Percentiles rank a stretch among this genome's conserved stretches.
Evolutionary conservation across 129 eudicot species (phyloP).

Genomic region (Centrapalus pauciflorus): DNA sequence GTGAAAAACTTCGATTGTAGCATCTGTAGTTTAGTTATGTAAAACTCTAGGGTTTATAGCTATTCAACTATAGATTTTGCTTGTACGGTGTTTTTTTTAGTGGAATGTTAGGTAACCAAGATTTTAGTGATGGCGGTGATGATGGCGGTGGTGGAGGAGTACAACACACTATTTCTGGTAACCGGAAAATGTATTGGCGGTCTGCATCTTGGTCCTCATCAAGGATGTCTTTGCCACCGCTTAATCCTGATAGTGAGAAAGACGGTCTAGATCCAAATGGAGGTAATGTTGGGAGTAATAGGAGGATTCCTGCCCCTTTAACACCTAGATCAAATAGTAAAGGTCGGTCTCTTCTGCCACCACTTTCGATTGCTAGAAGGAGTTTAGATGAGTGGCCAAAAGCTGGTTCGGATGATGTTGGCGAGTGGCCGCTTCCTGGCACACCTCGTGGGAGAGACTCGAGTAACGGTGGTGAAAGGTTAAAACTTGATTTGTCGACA

Average conservation of each 20-base stretch:
- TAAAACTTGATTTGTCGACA: slow-evolving; percentile 66
- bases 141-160: slow-evolving; percentile 28
- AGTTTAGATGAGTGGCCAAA: slow-evolving; percentile 87
- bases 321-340: slow-evolving; percentile 61
- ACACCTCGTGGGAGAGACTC: slow-evolving; percentile 61
- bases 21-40: background rate
- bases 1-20: slow-evolving; percentile 6
- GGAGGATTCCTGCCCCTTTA: slow-evolving; percentile 42
- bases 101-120: slow-evolving; percentile 72
- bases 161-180: slow-evolving; percentile 12
- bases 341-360: slow-evolving; percentile 56
- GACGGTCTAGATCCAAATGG: slow-evolving; percentile 44
- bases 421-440: slow-evolving; percentile 73
- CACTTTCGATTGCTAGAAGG: slow-evolving; percentile 65
- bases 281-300: slow-evolving; percentile 22
- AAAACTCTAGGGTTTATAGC: slow-evolving; percentile 12
- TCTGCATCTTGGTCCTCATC: slow-evolving; percentile 88
- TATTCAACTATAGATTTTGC: background rate
- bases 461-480: slow-evolving; percentile 47
- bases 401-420: slow-evolving; percentile 77
- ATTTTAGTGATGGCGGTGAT: slow-evolving; percentile 28
- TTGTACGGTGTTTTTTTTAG: background rate
- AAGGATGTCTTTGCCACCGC: slow-evolving; percentile 45
- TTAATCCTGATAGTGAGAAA: slow-evolving; percentile 35
- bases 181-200: slow-evolving; percentile 61